phyloP scores from a whole-genome alignment of 2,329 filamentous ascomycete genomes.

The Neofusicoccum umdonicola region DNA sequence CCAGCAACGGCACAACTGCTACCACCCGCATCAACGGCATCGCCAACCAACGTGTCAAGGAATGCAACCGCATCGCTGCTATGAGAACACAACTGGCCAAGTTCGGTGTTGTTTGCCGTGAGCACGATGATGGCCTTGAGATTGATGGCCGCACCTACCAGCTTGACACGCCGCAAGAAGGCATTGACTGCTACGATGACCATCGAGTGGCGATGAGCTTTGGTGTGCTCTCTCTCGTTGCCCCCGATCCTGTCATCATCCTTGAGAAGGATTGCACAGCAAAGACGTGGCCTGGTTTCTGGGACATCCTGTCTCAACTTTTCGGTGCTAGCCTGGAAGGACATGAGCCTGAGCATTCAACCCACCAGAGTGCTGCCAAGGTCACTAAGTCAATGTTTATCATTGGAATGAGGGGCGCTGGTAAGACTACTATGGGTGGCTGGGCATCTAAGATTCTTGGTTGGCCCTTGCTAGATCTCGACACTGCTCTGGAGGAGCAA shows the following conservation, averaged over 20 bases:
- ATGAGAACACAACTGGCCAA: slow-evolving; percentile 95
- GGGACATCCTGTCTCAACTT: slow-evolving; percentile 78
- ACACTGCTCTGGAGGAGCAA: slow-evolving; percentile 77
- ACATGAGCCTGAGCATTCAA: slow-evolving; percentile 55
- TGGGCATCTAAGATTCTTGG: slow-evolving; percentile 78
- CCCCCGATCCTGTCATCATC: slow-evolving; percentile 70
- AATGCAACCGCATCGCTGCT: slow-evolving; percentile 92
- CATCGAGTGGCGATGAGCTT: slow-evolving; percentile 99
- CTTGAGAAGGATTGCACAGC: slow-evolving; percentile 89
- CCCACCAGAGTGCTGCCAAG: slow-evolving; percentile 35
- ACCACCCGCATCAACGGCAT: slow-evolving; percentile 89
- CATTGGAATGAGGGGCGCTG: slow-evolving; percentile 95
- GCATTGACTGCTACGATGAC: slow-evolving; percentile 92
- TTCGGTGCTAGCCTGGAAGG: slow-evolving; percentile 79
- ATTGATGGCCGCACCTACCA: slow-evolving; percentile 58
- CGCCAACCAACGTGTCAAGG: slow-evolving; percentile 95
- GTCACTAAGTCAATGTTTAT: slow-evolving; percentile 73
- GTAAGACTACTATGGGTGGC: slow-evolving; percentile 88
- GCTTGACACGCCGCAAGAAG: slow-evolving; percentile 52
- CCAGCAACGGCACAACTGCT: slow-evolving; percentile 58
- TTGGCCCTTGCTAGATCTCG: slow-evolving; percentile 80
- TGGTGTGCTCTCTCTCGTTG: slow-evolving; percentile 75
- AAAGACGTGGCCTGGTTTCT: slow-evolving; percentile 99
- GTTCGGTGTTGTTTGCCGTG: slow-evolving; percentile 81
- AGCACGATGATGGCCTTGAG: slow-evolving; percentile 93